These are phyloP conservation scores for Skeletonema tropicum DNA, from an alignment of 108 stramenopile species.

Conservation along the genomic window DNA sequence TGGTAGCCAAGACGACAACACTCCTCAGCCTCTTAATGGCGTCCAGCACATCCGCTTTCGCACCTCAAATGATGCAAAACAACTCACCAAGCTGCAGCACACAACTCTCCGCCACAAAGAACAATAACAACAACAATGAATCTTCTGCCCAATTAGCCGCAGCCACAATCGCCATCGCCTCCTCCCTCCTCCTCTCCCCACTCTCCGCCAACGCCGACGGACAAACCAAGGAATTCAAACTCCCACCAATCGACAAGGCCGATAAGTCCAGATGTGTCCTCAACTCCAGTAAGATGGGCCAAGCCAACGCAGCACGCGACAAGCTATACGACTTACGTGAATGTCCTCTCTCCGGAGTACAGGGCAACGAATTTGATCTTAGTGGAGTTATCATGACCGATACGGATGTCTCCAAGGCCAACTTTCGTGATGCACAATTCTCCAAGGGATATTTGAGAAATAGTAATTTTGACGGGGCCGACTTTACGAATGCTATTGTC, in stretches of 20 bases:
- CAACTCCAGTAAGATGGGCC: constrained; percentile 87
- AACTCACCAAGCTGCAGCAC: too few species aligned
- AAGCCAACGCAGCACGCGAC: constrained; percentile 96
- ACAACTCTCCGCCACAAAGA: constrained; percentile 20
- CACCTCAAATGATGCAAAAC: background rate
- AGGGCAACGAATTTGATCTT: constrained; percentile 78
- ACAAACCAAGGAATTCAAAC: constrained; percentile 86
- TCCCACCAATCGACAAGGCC: constrained; percentile 85
- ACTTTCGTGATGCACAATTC: constrained; percentile 89
- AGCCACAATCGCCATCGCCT: constrained; percentile 19
- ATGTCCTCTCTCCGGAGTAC: constrained; percentile 69
- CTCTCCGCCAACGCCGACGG: constrained; percentile 67
- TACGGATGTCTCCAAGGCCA: constrained; percentile 85
- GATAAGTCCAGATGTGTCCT: constrained; percentile 85
- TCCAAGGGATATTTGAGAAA: constrained; percentile 88
- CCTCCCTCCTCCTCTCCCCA: constrained; percentile 38
- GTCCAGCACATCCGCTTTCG: constrained; percentile 3
- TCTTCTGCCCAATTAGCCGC: constrained; percentile 1
- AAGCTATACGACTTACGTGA: constrained; percentile 93
- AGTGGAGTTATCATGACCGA: constrained; percentile 89
- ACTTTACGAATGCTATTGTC: constrained; percentile 96
- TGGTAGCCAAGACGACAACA: constrained; percentile 29
- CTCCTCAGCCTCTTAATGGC: constrained; percentile 19
- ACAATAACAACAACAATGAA: background rate
- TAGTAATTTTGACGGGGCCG: constrained; percentile 89